Evolutionary conservation across 2,329 filamentous ascomycete species (phyloP).

Genomic region (Microsporum audouinii): DNA sequence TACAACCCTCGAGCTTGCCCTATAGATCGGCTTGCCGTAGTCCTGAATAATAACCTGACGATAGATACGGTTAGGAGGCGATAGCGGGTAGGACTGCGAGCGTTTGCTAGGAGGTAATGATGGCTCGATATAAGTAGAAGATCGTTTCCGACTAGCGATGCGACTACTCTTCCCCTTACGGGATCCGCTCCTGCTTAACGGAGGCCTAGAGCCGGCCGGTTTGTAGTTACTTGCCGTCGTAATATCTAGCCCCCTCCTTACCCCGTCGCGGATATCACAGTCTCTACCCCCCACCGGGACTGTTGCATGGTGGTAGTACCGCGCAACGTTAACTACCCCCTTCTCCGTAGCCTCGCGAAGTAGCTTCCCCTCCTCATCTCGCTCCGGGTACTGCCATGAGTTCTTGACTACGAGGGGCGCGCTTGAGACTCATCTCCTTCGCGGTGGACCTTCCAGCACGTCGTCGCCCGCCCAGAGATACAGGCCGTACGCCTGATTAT

Average conservation of each 20-base stretch:
- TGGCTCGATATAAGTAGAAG: slow-evolving; percentile 14
- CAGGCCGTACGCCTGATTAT: slow-evolving; percentile 25
- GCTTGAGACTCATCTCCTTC: slow-evolving; percentile 14
- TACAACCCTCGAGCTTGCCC: slow-evolving; percentile 28
- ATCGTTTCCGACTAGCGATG: slow-evolving; percentile 12
- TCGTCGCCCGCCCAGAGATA: slow-evolving; percentile 33
- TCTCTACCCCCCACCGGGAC: slow-evolving; percentile 13
- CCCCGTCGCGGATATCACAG: slow-evolving; percentile 15
- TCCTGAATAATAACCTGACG: slow-evolving; percentile 32
- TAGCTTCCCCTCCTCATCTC: slow-evolving; percentile 20
- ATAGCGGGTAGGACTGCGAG: slow-evolving; percentile 7
- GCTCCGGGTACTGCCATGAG: slow-evolving; percentile 22
- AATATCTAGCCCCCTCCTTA: slow-evolving; percentile 14
- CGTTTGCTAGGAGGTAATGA: slow-evolving; percentile 14
- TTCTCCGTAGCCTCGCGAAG: slow-evolving; percentile 17
- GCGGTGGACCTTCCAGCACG: slow-evolving; percentile 36
- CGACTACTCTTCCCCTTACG: not conserved
- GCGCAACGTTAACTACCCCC: slow-evolving; percentile 19
- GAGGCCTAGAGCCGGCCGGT: not conserved
- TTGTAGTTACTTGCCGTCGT: slow-evolving; percentile 2
- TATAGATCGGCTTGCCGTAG: slow-evolving; percentile 35
- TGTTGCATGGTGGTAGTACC: slow-evolving; percentile 20
- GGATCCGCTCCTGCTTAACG: slow-evolving; percentile 8
- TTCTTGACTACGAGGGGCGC: slow-evolving; percentile 14
- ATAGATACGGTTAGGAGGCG: slow-evolving; percentile 28